A percentile compares a stretch with the other conserved stretches of the same genome.
Evolutionary conservation across 441 rosid species (phyloP).

Genomic region (Arabidopsis hybrid): DNA sequence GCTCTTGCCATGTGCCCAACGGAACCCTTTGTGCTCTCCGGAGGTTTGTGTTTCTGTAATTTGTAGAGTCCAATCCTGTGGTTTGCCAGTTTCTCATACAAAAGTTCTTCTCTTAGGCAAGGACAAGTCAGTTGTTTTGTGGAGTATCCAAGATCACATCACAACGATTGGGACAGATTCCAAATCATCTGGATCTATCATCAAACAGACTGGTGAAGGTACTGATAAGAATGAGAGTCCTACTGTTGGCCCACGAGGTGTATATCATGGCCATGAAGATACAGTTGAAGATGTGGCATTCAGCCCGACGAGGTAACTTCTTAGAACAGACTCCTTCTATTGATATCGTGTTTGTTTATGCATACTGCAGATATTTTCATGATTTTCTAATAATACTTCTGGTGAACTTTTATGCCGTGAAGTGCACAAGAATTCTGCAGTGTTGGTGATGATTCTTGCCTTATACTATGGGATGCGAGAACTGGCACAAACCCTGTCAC

Average conservation of each 20-base stretch:
- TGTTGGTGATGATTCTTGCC: slow-evolving; percentile 99
- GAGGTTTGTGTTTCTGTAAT: slow-evolving; percentile 66
- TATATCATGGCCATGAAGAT: slow-evolving; percentile 90
- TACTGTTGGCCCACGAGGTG: slow-evolving; percentile 87
- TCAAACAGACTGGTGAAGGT: slow-evolving; percentile 70
- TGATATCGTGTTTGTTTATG: background rate
- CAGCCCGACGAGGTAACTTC: slow-evolving; percentile 89
- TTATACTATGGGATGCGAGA: slow-evolving; percentile 99
- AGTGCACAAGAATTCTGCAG: slow-evolving; percentile 99
- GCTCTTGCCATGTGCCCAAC: slow-evolving; percentile 99
- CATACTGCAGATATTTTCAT: background rate
- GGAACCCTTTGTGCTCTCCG: slow-evolving; percentile 98
- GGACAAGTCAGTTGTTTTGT: slow-evolving; percentile 92
- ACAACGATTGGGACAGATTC: slow-evolving; percentile 70
- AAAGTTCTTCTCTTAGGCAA: slow-evolving; percentile 67
- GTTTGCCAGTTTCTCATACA: slow-evolving; percentile 36
- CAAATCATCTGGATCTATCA: slow-evolving; percentile 73
- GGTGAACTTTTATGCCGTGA: slow-evolving; percentile 47
- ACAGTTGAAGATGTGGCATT: slow-evolving; percentile 98
- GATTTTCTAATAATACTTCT: slow-evolving; percentile 36
- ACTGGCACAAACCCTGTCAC: slow-evolving; percentile 73
- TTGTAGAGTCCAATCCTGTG: background rate
- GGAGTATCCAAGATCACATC: slow-evolving; percentile 99
- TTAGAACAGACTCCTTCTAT: slow-evolving; percentile 12
- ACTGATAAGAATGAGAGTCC: slow-evolving; percentile 76